These are phyloP conservation scores for Trametes cinnabarina DNA, from an alignment of 768 basidiomycete genomes.

Conservation along the genomic window DNA sequence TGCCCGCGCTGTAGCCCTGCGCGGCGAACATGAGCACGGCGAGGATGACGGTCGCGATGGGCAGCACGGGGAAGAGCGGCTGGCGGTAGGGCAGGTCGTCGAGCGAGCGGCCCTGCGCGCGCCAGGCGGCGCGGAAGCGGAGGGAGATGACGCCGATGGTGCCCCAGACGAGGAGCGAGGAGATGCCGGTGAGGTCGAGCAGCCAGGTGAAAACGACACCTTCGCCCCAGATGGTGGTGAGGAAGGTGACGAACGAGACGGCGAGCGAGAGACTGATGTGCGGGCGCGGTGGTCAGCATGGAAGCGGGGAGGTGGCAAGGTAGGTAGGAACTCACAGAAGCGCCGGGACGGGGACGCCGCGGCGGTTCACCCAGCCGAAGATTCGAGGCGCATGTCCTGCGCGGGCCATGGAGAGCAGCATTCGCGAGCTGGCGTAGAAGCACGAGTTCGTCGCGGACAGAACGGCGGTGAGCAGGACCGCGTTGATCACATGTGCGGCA, in stretches of 20 bases:
- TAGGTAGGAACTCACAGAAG: slow-evolving; percentile 39
- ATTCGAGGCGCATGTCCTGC: slow-evolving; percentile 61
- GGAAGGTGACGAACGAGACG: slow-evolving; percentile 49
- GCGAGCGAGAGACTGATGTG: slow-evolving; percentile 43
- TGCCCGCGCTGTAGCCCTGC: slow-evolving; percentile 51
- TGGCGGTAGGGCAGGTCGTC: slow-evolving; percentile 59
- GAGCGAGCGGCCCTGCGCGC: slow-evolving; percentile 47
- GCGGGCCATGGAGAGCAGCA: slow-evolving; percentile 60
- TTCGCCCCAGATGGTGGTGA: slow-evolving; percentile 58
- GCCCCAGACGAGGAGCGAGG: slow-evolving; percentile 66
- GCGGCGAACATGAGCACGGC: slow-evolving; percentile 53
- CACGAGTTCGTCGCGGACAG: slow-evolving; percentile 64
- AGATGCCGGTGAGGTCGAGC: slow-evolving; percentile 63
- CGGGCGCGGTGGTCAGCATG: background rate
- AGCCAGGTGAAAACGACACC: slow-evolving; percentile 58
- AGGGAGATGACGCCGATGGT: slow-evolving; percentile 54
- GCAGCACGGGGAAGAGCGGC: slow-evolving; percentile 53
- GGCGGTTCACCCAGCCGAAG: slow-evolving; percentile 62
- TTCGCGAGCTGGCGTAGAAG: slow-evolving; percentile 64
- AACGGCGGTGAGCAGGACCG: slow-evolving; percentile 63
- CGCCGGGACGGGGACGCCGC: slow-evolving; percentile 61
- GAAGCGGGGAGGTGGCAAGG: background rate
- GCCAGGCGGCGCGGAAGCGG: slow-evolving; percentile 63
- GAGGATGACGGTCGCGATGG: slow-evolving; percentile 48
- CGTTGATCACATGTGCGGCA: slow-evolving; percentile 62